Conservation (phyloP, 441 rosid genomes). For the Euphorbia celastroides region DNA sequence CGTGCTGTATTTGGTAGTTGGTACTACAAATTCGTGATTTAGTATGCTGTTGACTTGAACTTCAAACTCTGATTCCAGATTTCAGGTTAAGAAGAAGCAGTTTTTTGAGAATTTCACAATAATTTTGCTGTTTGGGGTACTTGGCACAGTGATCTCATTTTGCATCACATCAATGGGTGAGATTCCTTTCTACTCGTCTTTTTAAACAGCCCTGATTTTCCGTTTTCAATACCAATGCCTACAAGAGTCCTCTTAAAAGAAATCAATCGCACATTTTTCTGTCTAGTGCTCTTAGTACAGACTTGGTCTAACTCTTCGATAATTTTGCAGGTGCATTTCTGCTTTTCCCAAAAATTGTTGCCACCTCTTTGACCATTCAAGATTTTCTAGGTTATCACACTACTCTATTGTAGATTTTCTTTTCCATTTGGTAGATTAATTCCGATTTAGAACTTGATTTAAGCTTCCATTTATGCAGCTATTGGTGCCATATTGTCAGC, state of each 20-base stretch:
- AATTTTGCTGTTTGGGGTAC: constrained; percentile 55
- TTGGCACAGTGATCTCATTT: constrained; percentile 71
- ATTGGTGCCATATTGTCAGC: constrained; percentile 71
- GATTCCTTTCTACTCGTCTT: background rate
- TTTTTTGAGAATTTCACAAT: constrained; percentile 67
- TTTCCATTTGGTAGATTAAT: background rate
- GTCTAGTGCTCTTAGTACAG: background rate
- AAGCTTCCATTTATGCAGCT: constrained; percentile 31
- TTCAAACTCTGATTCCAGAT: constrained; percentile 35
- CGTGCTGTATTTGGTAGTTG: background rate
- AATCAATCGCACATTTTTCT: background rate
- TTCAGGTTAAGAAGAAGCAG: constrained; percentile 76
- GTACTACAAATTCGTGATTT: constrained; percentile 1
- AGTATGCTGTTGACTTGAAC: constrained; percentile 6
- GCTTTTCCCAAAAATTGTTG: constrained; percentile 38
- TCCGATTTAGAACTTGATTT: constrained; percentile 12
- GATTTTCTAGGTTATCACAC: constrained; percentile 45
- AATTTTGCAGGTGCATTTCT: constrained; percentile 35
- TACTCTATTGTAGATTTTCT: background rate
- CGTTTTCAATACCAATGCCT: background rate
- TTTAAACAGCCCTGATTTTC: background rate
- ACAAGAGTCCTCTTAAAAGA: background rate
- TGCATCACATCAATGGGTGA: constrained; percentile 57
- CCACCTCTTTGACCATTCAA: constrained; percentile 31
- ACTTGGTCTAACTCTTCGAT: constrained; percentile 3